These are phyloP conservation scores for Arachis monticola DNA, from an alignment of 331 rosid species.

Conservation along the genomic window DNA sequence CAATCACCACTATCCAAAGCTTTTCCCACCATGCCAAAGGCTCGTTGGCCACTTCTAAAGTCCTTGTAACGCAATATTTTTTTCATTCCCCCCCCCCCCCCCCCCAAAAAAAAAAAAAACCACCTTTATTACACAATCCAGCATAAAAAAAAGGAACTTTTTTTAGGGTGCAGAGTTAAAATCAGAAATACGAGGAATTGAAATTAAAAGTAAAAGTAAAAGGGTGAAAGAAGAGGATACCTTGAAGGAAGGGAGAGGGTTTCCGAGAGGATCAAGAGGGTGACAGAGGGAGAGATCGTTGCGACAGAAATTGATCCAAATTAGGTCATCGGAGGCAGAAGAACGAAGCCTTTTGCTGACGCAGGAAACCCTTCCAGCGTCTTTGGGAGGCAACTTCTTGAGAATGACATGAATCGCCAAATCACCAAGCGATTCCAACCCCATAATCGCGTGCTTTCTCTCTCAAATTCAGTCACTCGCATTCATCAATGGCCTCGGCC, in stretches of 20 bases:
- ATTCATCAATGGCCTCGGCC: no score
- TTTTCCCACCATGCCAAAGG: no score
- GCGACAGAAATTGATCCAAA: constrained; percentile 70
- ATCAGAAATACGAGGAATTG: neutral
- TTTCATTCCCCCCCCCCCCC: no score
- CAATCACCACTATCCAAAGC: neutral
- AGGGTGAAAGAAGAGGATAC: constrained; percentile 31
- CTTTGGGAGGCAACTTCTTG: constrained; percentile 58
- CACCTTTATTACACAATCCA: no score
- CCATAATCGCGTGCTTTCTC: constrained; percentile 40
- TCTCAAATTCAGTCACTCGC: constrained; percentile 26
- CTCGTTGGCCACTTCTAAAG: no score
- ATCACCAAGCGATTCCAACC: constrained; percentile 71
- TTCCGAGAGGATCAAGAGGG: constrained; percentile 66
- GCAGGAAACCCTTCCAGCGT: constrained; percentile 60
- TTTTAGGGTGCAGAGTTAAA: neutral
- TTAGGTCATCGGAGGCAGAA: constrained; percentile 65
- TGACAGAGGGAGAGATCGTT: constrained; percentile 56
- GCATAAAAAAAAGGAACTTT: no score
- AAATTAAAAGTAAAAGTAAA: neutral
- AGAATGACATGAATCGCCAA: constrained; percentile 61
- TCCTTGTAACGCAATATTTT: no score
- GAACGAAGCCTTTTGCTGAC: constrained; percentile 57
- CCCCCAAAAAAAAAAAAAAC: no score
- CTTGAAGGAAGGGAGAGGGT: constrained; percentile 79